Conservation (phyloP, 805 yeast species). For the Alloascoidea hylecoeti region DNA sequence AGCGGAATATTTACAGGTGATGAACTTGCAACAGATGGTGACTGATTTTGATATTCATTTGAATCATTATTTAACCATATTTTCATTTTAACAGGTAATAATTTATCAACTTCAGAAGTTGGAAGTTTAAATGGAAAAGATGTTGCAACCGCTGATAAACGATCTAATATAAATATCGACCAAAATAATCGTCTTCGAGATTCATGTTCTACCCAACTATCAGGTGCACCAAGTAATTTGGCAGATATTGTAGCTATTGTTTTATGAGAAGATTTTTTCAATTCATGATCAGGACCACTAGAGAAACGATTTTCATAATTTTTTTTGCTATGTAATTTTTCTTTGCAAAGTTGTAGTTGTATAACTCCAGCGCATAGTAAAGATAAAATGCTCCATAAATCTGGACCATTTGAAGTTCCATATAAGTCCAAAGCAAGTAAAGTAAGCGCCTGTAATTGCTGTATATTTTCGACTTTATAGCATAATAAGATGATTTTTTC, state of each 20-base stretch:
- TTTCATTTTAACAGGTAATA: conserved; percentile 8
- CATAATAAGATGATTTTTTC: background rate
- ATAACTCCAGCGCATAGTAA: conserved; percentile 11
- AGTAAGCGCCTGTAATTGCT: conserved; percentile 11
- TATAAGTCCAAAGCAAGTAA: conserved; percentile 12
- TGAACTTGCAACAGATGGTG: background rate
- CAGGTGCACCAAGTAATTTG: conserved; percentile 5
- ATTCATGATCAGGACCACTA: background rate
- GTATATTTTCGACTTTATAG: background rate
- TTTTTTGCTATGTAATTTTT: conserved; percentile 1
- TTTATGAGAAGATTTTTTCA: background rate
- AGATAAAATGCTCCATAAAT: conserved; percentile 14
- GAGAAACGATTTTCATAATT: too few relatives aligned
- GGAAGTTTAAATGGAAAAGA: conserved; percentile 12
- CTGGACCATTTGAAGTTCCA: conserved; percentile 14
- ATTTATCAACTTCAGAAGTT: conserved; percentile 9
- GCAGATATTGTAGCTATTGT: conserved; percentile 4
- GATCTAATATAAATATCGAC: conserved; percentile 12
- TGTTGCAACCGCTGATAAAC: conserved; percentile 11
- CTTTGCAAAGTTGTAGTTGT: conserved; percentile 8
- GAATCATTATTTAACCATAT: conserved; percentile 5
- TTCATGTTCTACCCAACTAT: conserved; percentile 9
- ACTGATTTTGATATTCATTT: background rate
- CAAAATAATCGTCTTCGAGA: conserved; percentile 12
- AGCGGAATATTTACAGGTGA: background rate